These are phyloP conservation scores for Talaromyces sp. DNA, from an alignment of 2,329 filamentous ascomycete genomes.

Conservation along the genomic window DNA sequence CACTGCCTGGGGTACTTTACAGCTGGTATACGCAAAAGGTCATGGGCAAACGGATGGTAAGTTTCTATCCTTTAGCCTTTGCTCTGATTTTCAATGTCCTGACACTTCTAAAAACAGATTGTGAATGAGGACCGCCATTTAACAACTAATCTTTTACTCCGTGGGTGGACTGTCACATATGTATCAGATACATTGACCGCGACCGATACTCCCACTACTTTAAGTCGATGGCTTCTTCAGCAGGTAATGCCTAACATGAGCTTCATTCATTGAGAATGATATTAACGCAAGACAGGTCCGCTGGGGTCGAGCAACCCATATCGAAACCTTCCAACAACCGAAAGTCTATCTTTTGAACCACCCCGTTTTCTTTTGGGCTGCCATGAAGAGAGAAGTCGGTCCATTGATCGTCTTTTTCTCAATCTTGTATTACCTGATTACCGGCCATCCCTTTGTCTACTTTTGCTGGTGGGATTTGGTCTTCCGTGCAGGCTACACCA, in stretches of 20 bases:
- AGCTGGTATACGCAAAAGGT: conserved; percentile 38
- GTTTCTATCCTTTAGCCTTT: neutral
- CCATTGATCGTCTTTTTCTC: conserved; percentile 28
- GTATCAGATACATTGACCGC: conserved; percentile 32
- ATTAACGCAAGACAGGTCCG: conserved; percentile 28
- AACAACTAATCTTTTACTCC: conserved; percentile 34
- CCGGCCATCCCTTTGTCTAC: conserved; percentile 25
- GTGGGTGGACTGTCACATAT: conserved; percentile 34
- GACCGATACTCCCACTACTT: conserved; percentile 37
- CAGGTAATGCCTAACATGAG: neutral
- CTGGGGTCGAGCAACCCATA: conserved; percentile 36
- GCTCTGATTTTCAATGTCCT: neutral
- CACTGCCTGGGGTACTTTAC: conserved; percentile 30
- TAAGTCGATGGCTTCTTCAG: conserved; percentile 35
- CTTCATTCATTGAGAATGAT: neutral
- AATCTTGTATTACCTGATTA: conserved; percentile 31
- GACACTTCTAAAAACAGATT: conserved; percentile 21
- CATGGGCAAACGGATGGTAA: conserved; percentile 32
- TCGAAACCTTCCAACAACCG: conserved; percentile 36
- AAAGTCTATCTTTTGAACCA: conserved; percentile 33
- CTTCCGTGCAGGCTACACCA: conserved; percentile 27
- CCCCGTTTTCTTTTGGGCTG: conserved; percentile 34
- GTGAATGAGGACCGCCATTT: conserved; percentile 41
- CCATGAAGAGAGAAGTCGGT: conserved; percentile 30
- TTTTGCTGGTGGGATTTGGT: conserved; percentile 29